Percentiles rank a stretch among this genome's conserved stretches.
phyloP scores from a whole-genome alignment of 208 protist genomes.

The Acanthamoeba healyi region DNA sequence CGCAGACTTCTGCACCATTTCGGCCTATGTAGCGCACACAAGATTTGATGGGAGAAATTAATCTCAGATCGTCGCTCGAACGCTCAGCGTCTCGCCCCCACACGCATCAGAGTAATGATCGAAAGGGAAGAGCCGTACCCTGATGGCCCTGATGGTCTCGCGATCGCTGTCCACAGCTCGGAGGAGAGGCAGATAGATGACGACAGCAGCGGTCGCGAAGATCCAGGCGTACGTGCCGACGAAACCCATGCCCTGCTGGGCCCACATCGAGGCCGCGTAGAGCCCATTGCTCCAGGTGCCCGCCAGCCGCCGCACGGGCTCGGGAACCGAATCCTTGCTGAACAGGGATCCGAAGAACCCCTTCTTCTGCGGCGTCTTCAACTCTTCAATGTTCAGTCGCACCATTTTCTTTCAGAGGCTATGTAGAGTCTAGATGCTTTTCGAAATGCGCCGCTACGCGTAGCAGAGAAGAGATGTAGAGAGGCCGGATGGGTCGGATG shows the following conservation, averaged over 20 bases:
- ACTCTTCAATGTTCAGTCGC: slow-evolving; percentile 27
- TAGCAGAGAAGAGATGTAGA: too few relatives aligned
- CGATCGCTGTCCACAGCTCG: slow-evolving; percentile 36
- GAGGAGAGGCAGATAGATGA: slow-evolving; percentile 20
- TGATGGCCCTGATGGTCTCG: neutral
- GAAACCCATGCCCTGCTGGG: neutral
- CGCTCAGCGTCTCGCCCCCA: too few relatives aligned
- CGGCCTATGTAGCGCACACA: neutral
- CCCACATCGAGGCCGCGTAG: neutral
- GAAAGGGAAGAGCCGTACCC: neutral
- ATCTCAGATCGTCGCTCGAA: too few relatives aligned
- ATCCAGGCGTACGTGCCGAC: neutral
- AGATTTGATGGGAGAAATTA: neutral
- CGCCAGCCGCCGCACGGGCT: slow-evolving; percentile 1
- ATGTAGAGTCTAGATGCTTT: too few relatives aligned
- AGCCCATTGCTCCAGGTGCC: neutral
- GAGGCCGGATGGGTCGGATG: too few relatives aligned
- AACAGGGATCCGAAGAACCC: slow-evolving; percentile 10
- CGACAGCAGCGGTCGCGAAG: neutral
- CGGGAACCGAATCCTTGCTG: neutral
- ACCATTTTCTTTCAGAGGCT: slow-evolving; percentile 5
- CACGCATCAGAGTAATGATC: neutral
- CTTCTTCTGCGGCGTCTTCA: slow-evolving; percentile 38
- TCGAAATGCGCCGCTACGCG: neutral
- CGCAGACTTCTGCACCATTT: slow-evolving; percentile 10